Conservation (phyloP, 345 rosid species). For the Noccaea caerulescens region DNA sequence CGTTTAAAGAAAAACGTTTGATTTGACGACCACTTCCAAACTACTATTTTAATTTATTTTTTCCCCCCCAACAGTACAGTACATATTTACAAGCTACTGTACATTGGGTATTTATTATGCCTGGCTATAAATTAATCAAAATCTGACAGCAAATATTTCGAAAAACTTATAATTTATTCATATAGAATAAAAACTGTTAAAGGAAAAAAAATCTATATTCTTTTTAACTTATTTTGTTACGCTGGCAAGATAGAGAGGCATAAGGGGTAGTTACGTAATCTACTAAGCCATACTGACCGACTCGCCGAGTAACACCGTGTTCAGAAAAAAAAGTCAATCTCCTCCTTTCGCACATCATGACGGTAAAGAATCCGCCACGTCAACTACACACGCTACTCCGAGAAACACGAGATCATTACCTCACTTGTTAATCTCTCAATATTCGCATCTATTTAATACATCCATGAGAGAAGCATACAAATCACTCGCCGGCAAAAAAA, state of each 20-base stretch:
- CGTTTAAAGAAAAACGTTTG: not conserved
- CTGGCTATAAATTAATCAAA: conserved; percentile 1
- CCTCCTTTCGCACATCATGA: not conserved
- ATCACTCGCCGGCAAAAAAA: conserved; percentile 11
- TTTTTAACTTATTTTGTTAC: conserved; percentile 10
- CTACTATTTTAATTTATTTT: not conserved
- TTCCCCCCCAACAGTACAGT: not conserved
- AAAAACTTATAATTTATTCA: not conserved
- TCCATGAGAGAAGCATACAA: not conserved
- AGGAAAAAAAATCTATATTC: too few species aligned
- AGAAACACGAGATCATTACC: not conserved
- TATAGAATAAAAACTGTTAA: not conserved
- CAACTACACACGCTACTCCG: conserved; percentile 11
- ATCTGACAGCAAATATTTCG: not conserved
- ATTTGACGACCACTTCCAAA: not conserved
- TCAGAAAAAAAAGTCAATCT: not conserved
- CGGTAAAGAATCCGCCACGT: conserved; percentile 8
- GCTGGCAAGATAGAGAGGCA: not conserved
- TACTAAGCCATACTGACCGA: not conserved
- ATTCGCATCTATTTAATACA: conserved; percentile 40
- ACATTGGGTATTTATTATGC: not conserved
- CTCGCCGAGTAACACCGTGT: conserved; percentile 34
- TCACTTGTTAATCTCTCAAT: not conserved
- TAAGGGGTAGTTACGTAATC: conserved; percentile 24
- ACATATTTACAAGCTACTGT: not conserved